Evolutionary conservation across 202 grass and related monocot genomes (phyloP), one percentile per base, ranked within the genome.

Genomic region (Elaeis oleifera): DNA sequence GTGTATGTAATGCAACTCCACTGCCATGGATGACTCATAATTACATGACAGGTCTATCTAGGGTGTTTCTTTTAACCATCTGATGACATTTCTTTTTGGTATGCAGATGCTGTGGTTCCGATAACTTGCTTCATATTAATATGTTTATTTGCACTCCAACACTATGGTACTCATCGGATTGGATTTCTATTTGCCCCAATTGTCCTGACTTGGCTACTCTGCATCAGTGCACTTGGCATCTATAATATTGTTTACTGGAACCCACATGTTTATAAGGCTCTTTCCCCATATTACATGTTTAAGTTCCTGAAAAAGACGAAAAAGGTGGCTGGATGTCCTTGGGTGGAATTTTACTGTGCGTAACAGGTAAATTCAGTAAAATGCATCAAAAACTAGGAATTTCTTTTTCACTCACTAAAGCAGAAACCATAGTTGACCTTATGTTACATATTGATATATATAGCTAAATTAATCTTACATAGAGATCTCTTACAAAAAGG

Each of bases 291-390:
- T 80, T 82, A 92, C 70, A 99, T 99, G 94, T 84, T 79, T 72
- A 99, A 79, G 75, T 99, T 99, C 82, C 71, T 99, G 71, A 99
- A 84, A 56, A 99, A 99, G 85, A 99, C 94, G 53, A 89, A 81
- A 76, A 86, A 61, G 72, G 74, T 69, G 94, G 94, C 61, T 99
- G 94, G 94, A 99, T 99, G 94, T 99, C 94, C 3, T 78, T 99
- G 23, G 94, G 94, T 31, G 94, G 94, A 69, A 99, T 99, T 76
- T 84, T 99, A 65, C 82, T 99, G 54, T 99, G 94, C 75, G 89
- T 99, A 79, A 99, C 94, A 84, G 94, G 94, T 99, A 69, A 65
- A 11, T 80, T 44, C 49, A 26, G 9, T 53, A 72, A 39, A 44
- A 44, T 44, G 36, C 36, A 44, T 44, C 9, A 13, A 44, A 44